Base-by-base conservation (phyloP, 768 basidiomycete species). In the Pholiota microspora region DNA sequence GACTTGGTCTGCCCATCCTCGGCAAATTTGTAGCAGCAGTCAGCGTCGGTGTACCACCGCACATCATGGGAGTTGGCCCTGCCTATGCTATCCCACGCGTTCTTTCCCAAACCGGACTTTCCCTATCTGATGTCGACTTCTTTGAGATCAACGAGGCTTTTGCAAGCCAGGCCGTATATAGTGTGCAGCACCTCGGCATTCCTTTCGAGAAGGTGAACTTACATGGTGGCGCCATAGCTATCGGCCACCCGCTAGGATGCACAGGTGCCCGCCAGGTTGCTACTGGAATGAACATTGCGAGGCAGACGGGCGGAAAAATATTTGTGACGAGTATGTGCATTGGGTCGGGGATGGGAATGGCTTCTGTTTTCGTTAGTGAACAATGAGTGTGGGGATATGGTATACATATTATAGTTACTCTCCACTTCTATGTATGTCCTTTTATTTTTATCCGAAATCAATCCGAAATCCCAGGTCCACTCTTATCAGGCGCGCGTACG, bases 81-180 rank as follows among this genome's bases (percentile, higher is more conserved):
- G 90, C 90, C 29, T 89, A 81, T 68, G 94, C 93, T 44, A 92
- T 94, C 60, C 92, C 93, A 38, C 81, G 82, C 58, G 78, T 77
- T 3, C 83, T 94, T 51, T 76, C 80, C 61, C 79, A 82, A 62
- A 76, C 81, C 2, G 89, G 90, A 12, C 75, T 95, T 44, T 67
- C 72, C 36, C 73, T 77, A 56, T 72, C 81, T 42, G 94, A 95
- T 62, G 74, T 96, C 60, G 93, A 96, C 72, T 91, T 95, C 66
- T 96, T 76, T 71, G 91, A 94, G 73, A 92, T 93, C 71, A 94
- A 94, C 67, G 92, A 94, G 70, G 92, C 93, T 23, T 94, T 94
- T 66, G 92, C 93, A 25, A 84, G 81, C 28, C 88, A 90, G 68
- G 92, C 91, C 1, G 74, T 94, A 42, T 92, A 86, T 72, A 80